phyloP scores from a whole-genome alignment of 1,284 basidiomycete species.

The Neotropicomus parvogracilis region DNA sequence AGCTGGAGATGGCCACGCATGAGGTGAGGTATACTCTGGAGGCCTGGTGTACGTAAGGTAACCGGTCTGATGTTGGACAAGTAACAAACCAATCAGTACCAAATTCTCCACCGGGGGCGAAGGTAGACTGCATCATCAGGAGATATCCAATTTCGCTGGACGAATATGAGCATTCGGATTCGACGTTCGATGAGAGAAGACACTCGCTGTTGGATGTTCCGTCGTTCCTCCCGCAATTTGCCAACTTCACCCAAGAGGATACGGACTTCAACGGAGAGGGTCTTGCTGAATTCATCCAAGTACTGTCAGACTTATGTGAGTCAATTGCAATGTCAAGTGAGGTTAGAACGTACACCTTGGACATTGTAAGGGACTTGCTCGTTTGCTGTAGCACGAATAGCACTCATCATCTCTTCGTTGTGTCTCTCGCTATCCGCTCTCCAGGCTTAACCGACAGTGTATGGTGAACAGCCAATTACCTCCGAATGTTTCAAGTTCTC shows the following conservation, averaged over 20 bases:
- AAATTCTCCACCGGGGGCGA: slow-evolving; percentile 66
- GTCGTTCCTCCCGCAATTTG: slow-evolving; percentile 64
- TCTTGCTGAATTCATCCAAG: not conserved
- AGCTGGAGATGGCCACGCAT: slow-evolving; percentile 36
- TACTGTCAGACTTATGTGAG: too few species aligned
- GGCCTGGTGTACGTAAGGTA: slow-evolving; percentile 35
- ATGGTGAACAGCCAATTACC: not conserved
- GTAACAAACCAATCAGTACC: slow-evolving; percentile 46
- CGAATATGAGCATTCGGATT: not conserved
- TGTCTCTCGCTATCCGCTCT: not conserved
- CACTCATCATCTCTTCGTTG: not conserved
- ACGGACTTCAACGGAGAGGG: slow-evolving; percentile 62
- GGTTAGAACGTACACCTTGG: not conserved
- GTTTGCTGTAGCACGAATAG: not conserved
- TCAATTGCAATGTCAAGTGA: too few species aligned
- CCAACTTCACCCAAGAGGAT: slow-evolving; percentile 71
- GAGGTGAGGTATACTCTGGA: slow-evolving; percentile 36
- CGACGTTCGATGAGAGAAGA: not conserved
- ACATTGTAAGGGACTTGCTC: not conserved
- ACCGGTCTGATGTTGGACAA: not conserved
- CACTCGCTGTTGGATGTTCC: slow-evolving; percentile 62
- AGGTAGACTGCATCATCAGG: slow-evolving; percentile 49
- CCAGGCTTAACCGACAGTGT: not conserved
- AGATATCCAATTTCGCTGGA: slow-evolving; percentile 62
- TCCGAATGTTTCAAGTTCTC: not conserved